These are phyloP conservation scores for Leishmania amazonensis DNA, from an alignment of 208 protist genomes.

Conservation along the genomic window DNA sequence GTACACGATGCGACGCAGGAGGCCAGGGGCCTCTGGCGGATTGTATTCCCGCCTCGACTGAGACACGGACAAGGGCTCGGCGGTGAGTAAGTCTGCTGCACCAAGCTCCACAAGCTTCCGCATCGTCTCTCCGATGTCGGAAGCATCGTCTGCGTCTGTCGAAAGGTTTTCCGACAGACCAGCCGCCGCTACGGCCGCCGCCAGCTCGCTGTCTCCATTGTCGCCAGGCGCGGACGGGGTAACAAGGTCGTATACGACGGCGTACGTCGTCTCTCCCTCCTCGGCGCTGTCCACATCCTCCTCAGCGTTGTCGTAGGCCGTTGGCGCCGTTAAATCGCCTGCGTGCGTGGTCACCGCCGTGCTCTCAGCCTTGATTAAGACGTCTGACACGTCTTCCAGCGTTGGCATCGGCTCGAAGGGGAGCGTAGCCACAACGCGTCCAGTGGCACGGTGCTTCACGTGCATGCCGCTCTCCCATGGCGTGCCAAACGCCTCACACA, in stretches of 20 bases:
- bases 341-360: background rate
- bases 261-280: background rate
- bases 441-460: conserved; percentile 47
- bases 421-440: conserved; percentile 70
- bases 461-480: conserved; percentile 49
- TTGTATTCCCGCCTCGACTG: conserved; percentile 48
- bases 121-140: conserved; percentile 47
- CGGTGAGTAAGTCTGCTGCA: conserved; percentile 65
- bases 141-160: background rate
- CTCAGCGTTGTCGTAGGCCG: background rate
- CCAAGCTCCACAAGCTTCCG: conserved; percentile 65
- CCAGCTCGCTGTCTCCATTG: conserved; percentile 15
- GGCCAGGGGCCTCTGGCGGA: conserved; percentile 41
- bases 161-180: conserved; percentile 11
- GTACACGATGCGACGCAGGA: conserved; percentile 64
- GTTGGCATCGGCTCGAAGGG: conserved; percentile 65
- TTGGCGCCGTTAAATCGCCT: background rate
- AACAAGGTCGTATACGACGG: conserved; percentile 35
- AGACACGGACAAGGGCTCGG: conserved; percentile 29
- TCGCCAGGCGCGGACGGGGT: conserved; percentile 12
- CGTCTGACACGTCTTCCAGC: conserved; percentile 8
- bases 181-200: conserved; percentile 11
- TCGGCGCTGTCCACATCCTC: conserved; percentile 5
- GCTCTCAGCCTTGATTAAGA: background rate
- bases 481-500: conserved; percentile 70